Conservation (phyloP, 768 basidiomycete genomes). For the Pleurotus salmoneostramineus region DNA sequence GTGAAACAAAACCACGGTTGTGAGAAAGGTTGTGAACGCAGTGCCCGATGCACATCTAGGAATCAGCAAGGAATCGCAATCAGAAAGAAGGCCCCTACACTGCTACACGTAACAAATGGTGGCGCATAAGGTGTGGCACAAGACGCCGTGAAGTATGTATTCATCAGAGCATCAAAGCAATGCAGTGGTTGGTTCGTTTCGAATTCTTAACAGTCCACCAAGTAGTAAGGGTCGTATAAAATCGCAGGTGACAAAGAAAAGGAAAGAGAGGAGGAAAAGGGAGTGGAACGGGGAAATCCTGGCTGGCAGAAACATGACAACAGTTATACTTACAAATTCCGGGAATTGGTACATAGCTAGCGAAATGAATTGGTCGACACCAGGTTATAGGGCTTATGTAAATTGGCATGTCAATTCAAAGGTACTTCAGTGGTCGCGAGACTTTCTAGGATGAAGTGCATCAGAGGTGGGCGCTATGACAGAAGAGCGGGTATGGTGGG, state of each 20-base stretch:
- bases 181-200: no score
- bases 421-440: conserved; percentile 80
- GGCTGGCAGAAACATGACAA: neutral
- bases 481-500: neutral
- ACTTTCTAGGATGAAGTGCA: conserved; percentile 53
- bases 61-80: no score
- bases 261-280: neutral
- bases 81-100: no score
- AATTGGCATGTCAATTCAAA: conserved; percentile 24
- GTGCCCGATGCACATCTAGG: no score
- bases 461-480: neutral
- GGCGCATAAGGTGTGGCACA: no score
- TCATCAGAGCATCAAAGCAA: no score
- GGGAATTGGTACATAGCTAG: neutral
- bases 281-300: neutral
- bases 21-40: no score
- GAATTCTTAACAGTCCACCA: neutral
- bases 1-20: no score
- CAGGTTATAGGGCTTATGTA: neutral
- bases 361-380: neutral
- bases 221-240: neutral
- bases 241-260: neutral
- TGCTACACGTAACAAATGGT: no score
- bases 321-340: neutral
- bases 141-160: no score